Base-by-base conservation (phyloP, 1,284 basidiomycete genomes). In the Ustilago shanxiensis region DNA sequence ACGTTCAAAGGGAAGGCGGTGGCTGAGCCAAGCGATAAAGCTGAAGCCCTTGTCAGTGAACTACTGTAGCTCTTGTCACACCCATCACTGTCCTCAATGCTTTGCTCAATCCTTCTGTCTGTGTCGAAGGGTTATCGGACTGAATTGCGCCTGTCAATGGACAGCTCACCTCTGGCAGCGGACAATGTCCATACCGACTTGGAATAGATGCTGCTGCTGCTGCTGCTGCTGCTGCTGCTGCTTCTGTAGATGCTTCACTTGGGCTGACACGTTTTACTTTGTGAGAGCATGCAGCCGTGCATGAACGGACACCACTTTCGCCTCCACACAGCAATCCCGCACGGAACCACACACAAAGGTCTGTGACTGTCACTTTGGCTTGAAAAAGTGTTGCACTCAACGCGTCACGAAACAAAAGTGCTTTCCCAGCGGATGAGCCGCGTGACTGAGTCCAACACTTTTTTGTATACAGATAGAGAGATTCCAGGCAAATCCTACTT, bases 371-470 rank as follows among this genome's bases (percentile, higher is more conserved):
- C 11, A 11, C 22, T n/a, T 31, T 10, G 16, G 14, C 24, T 51
- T 22, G 49, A 7, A n/a, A 35, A 39, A 37, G 31, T 54, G 35
- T 33, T 57, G 55, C 55, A 29, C 55, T 47, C 55, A 47, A 57
- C 55, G 55, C 55, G 55, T 47, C 44, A 45, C 44, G 39, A 37
- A 37, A 18, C 33, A 44, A 24, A n/a, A 29, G 14, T 29, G 31
- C 16, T 54, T 37, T 54, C 22, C 26, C 49, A 28, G 10, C 28
- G 35, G 52, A 39, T 6, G 33, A 39, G 31, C 52, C 31, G 31
- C 29, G 24, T 51, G 24, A 13, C 14, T 56, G 37, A 56, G 54
- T 45, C 54, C 54, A 56, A 56, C 54, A 56, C 39, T 54, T 49
- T 41, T 41, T 22, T 41, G 13, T 41, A 8, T 14, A 14, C 18